A percentile compares a stretch with the other conserved stretches of the same genome.
Conservation (phyloP, 2,329 filamentous ascomycete genomes). For the Colletotrichum incanum region DNA sequence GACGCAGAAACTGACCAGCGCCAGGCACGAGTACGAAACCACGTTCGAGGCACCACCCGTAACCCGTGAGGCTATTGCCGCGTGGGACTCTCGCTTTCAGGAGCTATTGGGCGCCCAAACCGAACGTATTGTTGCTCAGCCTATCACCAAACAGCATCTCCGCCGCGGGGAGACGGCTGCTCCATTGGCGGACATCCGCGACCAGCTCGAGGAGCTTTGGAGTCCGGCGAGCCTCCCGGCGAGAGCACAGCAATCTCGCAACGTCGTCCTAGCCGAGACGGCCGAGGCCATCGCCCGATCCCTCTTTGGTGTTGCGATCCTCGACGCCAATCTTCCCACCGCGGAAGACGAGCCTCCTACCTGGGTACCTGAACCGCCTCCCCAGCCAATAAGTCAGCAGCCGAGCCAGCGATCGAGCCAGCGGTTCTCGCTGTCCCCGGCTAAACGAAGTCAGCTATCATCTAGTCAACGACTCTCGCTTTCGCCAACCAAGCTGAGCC, state of each 20-base stretch:
- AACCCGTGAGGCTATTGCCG: constrained; percentile 15
- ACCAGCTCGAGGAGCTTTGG: constrained; percentile 38
- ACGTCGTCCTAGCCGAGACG: constrained; percentile 40
- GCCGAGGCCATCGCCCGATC: constrained; percentile 41
- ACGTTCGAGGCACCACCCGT: constrained; percentile 42
- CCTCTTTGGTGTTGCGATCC: constrained; percentile 36
- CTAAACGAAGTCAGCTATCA: constrained; percentile 22
- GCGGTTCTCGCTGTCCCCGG: constrained; percentile 23
- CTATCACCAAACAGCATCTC: constrained; percentile 20
- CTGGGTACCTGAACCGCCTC: constrained; percentile 36
- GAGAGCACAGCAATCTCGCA: constrained; percentile 31
- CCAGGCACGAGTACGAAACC: constrained; percentile 42
- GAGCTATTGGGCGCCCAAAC: constrained; percentile 24
- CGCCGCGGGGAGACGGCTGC: constrained; percentile 5
- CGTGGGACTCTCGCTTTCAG: constrained; percentile 40
- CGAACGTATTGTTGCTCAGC: constrained; percentile 36
- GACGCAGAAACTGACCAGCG: background rate
- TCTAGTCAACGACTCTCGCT: constrained; percentile 24
- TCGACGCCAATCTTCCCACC: constrained; percentile 33
- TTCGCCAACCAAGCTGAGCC: constrained; percentile 33
- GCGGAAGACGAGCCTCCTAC: constrained; percentile 26
- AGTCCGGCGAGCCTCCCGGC: constrained; percentile 4
- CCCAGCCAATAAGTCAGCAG: background rate
- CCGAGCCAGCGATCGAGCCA: constrained; percentile 30
- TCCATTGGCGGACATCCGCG: constrained; percentile 31